These are phyloP conservation scores for Leonotis leonurus DNA, from an alignment of 257 asterid genomes.

Conservation along the genomic window DNA sequence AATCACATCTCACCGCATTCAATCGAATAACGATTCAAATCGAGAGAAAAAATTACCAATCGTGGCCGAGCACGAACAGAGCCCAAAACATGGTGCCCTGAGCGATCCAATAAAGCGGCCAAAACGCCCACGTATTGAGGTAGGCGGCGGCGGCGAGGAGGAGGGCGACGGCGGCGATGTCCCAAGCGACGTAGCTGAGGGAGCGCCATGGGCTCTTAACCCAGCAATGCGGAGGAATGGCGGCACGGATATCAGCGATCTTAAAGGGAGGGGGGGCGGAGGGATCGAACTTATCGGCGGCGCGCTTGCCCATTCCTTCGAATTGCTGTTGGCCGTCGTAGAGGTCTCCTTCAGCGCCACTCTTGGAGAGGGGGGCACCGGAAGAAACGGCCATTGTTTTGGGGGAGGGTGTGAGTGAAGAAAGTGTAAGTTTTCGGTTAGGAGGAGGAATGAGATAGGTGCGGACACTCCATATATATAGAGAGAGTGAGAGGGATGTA, in stretches of 20 bases:
- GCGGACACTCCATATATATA: not conserved
- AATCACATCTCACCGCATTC: too few species aligned
- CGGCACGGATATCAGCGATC: conserved; percentile 49
- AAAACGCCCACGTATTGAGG: conserved; percentile 30
- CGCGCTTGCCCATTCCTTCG: conserved; percentile 12
- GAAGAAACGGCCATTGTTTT: conserved; percentile 28
- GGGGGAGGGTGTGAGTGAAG: not conserved
- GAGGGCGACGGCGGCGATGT: conserved; percentile 24
- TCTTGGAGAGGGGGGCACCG: conserved; percentile 20
- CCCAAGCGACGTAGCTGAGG: conserved; percentile 34
- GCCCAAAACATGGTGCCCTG: conserved; percentile 79
- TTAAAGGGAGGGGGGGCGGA: conserved; percentile 59
- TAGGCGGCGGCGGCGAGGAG: conserved; percentile 34
- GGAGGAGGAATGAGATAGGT: not conserved
- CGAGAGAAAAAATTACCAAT: conserved; percentile 32
- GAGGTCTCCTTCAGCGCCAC: conserved; percentile 7
- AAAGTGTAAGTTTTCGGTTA: not conserved
- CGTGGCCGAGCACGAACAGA: conserved; percentile 68
- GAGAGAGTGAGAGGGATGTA: not conserved
- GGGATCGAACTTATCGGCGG: conserved; percentile 33
- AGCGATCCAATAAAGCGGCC: conserved; percentile 50
- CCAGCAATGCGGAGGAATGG: conserved; percentile 68
- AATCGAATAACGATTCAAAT: not conserved
- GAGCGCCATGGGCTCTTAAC: conserved; percentile 55
- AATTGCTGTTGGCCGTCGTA: conserved; percentile 12